Evolutionary conservation across 1,139 yeast genomes (phyloP).

Genomic region (Candida tropicalis): DNA sequence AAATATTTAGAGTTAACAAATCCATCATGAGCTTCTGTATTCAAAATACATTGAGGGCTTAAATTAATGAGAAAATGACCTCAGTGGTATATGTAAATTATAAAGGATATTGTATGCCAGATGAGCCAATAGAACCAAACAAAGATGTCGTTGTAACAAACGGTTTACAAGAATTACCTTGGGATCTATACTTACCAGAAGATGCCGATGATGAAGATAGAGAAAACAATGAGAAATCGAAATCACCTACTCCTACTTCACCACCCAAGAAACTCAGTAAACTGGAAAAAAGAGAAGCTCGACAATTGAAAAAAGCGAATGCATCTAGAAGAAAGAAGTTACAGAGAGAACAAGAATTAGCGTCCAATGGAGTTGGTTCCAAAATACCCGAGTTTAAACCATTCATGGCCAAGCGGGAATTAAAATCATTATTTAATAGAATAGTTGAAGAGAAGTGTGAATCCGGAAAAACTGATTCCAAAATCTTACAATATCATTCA

Average conservation of each 20-base stretch:
- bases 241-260: background rate
- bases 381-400: conserved; percentile 18
- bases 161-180: conserved; percentile 37
- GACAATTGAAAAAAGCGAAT: conserved; percentile 33
- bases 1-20: background rate
- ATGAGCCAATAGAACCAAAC: conserved; percentile 4
- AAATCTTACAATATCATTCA: conserved; percentile 42
- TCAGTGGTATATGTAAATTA: conserved; percentile 21
- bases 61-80: conserved; percentile 7
- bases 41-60: background rate
- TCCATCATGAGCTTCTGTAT: background rate
- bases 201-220: conserved; percentile 11
- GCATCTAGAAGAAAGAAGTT: conserved; percentile 25
- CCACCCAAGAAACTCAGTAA: conserved; percentile 22
- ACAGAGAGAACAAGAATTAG: conserved; percentile 21
- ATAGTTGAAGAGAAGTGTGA: conserved; percentile 18
- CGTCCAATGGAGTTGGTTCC: background rate
- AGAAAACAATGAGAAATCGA: background rate
- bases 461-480: conserved; percentile 22
- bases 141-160: conserved; percentile 17
- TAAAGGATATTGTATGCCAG: conserved; percentile 26
- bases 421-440: conserved; percentile 21
- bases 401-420: conserved; percentile 24
- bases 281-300: conserved; percentile 31
- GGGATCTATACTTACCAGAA: conserved; percentile 22